Base-by-base conservation (phyloP, 1,139 yeast species). In the Geotrichum klebahnii region DNA sequence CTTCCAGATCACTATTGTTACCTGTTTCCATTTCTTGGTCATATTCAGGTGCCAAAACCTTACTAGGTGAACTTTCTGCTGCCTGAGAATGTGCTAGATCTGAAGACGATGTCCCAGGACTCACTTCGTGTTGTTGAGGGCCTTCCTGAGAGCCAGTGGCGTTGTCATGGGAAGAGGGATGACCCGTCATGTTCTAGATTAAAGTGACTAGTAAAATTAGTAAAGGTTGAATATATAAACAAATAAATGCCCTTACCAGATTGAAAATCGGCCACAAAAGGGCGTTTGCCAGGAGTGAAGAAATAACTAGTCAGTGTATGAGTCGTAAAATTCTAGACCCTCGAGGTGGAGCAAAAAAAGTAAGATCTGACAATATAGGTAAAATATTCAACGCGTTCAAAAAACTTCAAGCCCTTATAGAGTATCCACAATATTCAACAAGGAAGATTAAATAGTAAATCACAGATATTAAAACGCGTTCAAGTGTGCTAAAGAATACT, bases 181-280 rank as follows among this genome's bases (percentile, higher is more conserved):
- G 50, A 46, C 50, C 44, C 50, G 50, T 33, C 50, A 46, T 46
- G 45, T 23, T 46, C 39, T 46, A 17, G 8, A 31, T 19, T 10
- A 34, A 19, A 26, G 26, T 12, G 22, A 14, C 32, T 38, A 29
- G n/a, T 12, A 17, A 26, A 32, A 17, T 36, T 32, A 29, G 38
- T 32, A 10, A 37, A 46, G 16, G 16, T 16, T 19, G 1, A 8
- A 26, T 12, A 12, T 31, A 12, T 28, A 26, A 22, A 31, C 35
- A 20, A 23, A 17, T 19, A 32, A 22, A n/a, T n/a, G n/a, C n/a
- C 20, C 49, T 29, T 32, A 46, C 48, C 44, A 46, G 33, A 23
- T 16, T 37, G 31, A 24, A 24, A 12, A n/a, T 23, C 31, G 41
- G 31, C 41, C 41, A 23, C 41, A 16, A 37, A 2, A 20, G 41